phyloP scores from a whole-genome alignment of 2,329 filamentous ascomycete species.

The Fonsecaea pugnacius region DNA sequence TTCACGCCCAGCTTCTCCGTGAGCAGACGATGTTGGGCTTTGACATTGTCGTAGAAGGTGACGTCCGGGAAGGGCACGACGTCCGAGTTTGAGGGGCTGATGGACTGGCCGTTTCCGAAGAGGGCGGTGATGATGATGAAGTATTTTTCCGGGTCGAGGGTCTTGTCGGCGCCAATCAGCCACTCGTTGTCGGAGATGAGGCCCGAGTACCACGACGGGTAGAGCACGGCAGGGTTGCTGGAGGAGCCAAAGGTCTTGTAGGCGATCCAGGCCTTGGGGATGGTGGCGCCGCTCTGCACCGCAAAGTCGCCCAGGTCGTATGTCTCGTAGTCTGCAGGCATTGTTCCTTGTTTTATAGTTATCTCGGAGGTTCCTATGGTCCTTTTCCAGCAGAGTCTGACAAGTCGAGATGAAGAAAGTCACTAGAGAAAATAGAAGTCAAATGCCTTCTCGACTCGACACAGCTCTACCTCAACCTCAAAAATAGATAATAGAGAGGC shows the following conservation, averaged over 20 bases:
- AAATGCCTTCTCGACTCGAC: no score
- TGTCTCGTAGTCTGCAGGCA: slow-evolving; percentile 50
- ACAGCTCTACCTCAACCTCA: no score
- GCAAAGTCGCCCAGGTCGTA: slow-evolving; percentile 68
- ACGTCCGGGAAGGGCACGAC: slow-evolving; percentile 64
- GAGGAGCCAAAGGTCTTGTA: slow-evolving; percentile 76
- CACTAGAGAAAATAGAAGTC: no score
- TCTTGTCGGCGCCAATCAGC: slow-evolving; percentile 69
- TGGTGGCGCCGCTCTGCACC: slow-evolving; percentile 66
- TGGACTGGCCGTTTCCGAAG: slow-evolving; percentile 71
- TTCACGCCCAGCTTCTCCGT: slow-evolving; percentile 65
- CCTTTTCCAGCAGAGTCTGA: no score
- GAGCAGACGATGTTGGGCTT: slow-evolving; percentile 68
- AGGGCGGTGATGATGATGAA: slow-evolving; percentile 71
- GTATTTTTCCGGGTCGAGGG: slow-evolving; percentile 67
- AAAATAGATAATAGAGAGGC: no score
- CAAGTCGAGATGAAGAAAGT: no score
- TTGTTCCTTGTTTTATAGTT: slow-evolving; percentile 12
- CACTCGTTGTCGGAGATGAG: slow-evolving; percentile 73
- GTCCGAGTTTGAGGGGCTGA: slow-evolving; percentile 65
- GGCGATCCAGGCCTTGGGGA: slow-evolving; percentile 70
- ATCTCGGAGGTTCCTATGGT: slow-evolving; percentile 20
- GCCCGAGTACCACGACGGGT: slow-evolving; percentile 77
- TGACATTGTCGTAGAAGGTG: slow-evolving; percentile 70
- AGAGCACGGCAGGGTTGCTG: slow-evolving; percentile 68